A percentile compares a stretch with the other conserved stretches of the same genome.
phyloP scores from a whole-genome alignment of 768 basidiomycete species.

The Boletellus sp. region DNA sequence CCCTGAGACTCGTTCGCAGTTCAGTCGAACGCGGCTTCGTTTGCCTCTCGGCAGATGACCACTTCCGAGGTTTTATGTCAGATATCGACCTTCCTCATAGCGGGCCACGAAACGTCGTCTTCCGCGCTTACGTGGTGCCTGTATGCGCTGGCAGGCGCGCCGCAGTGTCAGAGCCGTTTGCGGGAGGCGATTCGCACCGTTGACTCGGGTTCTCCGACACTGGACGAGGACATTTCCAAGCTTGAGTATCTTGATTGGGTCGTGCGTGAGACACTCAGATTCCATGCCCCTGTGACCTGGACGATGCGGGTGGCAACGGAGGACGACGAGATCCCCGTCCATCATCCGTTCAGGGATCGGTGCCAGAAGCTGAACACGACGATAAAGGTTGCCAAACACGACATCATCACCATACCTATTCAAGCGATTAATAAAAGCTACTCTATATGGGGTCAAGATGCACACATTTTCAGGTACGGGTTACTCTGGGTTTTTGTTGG shows the following conservation, averaged over 20 bases:
- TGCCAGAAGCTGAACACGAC: slow-evolving; percentile 27
- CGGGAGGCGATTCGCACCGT: slow-evolving; percentile 42
- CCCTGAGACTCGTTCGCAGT: slow-evolving; percentile 36
- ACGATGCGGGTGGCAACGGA: slow-evolving; percentile 53
- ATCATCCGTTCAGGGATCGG: slow-evolving; percentile 31
- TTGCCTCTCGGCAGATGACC: slow-evolving; percentile 47
- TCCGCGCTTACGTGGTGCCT: slow-evolving; percentile 61
- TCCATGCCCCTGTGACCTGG: slow-evolving; percentile 55
- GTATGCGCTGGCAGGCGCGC: slow-evolving; percentile 49
- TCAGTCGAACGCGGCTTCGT: slow-evolving; percentile 50
- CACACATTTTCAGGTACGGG: slow-evolving; percentile 53
- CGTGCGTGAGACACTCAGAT: slow-evolving; percentile 52
- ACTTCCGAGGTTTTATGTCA: slow-evolving; percentile 58
- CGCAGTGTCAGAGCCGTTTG: slow-evolving; percentile 43
- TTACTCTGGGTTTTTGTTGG: slow-evolving; percentile 16
- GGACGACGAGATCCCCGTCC: slow-evolving; percentile 51
- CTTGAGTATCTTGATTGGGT: slow-evolving; percentile 60
- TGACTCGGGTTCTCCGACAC: slow-evolving; percentile 9
- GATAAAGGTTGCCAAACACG: slow-evolving; percentile 44
- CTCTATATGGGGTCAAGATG: slow-evolving; percentile 64
- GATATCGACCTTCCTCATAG: slow-evolving; percentile 60
- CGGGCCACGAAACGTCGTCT: slow-evolving; percentile 63
- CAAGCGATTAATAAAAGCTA: slow-evolving; percentile 54
- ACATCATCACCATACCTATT: slow-evolving; percentile 58
- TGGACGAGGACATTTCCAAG: slow-evolving; percentile 32